Percentiles rank a stretch among this genome's conserved stretches.
phyloP scores from a whole-genome alignment of 1,284 basidiomycete genomes.

The Apiotrichum sp. region DNA sequence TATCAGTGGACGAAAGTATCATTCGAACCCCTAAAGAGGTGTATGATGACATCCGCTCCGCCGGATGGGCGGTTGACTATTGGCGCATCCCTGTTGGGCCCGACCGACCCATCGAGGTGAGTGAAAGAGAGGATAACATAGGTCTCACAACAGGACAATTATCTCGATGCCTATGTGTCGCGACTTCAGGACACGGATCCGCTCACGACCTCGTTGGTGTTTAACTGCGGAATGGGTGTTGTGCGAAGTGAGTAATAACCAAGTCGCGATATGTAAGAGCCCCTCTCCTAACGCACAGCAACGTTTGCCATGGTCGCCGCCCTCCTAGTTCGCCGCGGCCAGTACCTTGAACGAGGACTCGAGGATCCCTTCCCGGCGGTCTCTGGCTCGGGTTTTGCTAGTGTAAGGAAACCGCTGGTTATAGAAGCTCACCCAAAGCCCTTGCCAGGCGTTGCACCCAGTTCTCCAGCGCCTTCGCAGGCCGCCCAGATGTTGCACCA shows the following conservation, averaged over 20 bases:
- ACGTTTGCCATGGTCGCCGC: constrained; percentile 98
- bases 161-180: constrained; percentile 84
- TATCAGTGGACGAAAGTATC: constrained; percentile 74
- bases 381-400: constrained; percentile 36
- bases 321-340: constrained; percentile 76
- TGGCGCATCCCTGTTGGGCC: constrained; percentile 86
- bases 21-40: constrained; percentile 85
- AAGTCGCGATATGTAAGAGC: background rate
- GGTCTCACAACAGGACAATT: constrained; percentile 61
- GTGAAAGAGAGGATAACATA: constrained; percentile 3
- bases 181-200: constrained; percentile 80
- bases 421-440: constrained; percentile 10
- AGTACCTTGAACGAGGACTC: constrained; percentile 68
- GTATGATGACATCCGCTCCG: constrained; percentile 67
- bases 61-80: constrained; percentile 89
- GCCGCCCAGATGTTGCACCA: constrained; percentile 51
- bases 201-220: constrained; percentile 73
- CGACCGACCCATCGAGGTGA: constrained; percentile 73
- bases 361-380: constrained; percentile 62
- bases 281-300: constrained; percentile 41
- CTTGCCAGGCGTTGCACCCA: background rate
- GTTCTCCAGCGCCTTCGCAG: constrained; percentile 28
- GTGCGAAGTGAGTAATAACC: constrained; percentile 59
- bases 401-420: constrained; percentile 24
- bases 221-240: constrained; percentile 96